A percentile compares a stretch with the other conserved stretches of the same genome.
Evolutionary conservation across 306 rosid species (phyloP).

Genomic region (Glycyrrhiza uralensis): DNA sequence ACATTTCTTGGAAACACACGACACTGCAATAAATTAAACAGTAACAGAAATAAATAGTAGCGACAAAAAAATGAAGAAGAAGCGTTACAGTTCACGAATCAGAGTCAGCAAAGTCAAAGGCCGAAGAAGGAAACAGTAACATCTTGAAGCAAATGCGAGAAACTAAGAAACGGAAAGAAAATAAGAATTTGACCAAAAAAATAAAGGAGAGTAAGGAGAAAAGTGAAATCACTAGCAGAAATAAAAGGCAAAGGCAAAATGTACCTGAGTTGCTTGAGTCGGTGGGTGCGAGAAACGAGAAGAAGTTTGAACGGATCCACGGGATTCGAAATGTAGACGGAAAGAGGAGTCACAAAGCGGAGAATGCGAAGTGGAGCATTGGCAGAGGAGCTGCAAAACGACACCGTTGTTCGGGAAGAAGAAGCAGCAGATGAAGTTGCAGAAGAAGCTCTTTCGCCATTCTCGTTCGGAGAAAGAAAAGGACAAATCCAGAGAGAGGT

Average conservation of each 20-base stretch:
- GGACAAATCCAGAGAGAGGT: slow-evolving; percentile 41
- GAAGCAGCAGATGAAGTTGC: slow-evolving; percentile 68
- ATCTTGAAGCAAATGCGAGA: slow-evolving; percentile 10
- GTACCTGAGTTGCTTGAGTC: slow-evolving; percentile 34
- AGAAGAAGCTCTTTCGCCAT: slow-evolving; percentile 71
- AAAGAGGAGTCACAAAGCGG: slow-evolving; percentile 24
- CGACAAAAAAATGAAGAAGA: too few relatives aligned
- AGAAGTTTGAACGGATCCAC: slow-evolving; percentile 46
- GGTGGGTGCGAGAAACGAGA: not conserved
- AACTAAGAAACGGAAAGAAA: not conserved
- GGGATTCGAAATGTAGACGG: slow-evolving; percentile 43
- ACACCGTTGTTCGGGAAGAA: slow-evolving; percentile 49
- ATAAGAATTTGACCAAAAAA: not conserved
- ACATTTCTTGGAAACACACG: slow-evolving; percentile 27
- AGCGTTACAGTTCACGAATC: not conserved
- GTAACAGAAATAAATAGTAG: not conserved
- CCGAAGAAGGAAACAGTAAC: not conserved
- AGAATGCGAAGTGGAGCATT: slow-evolving; percentile 27
- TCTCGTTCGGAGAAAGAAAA: slow-evolving; percentile 36
- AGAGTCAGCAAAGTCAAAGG: not conserved
- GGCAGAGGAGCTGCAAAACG: slow-evolving; percentile 43
- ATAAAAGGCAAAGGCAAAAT: not conserved
- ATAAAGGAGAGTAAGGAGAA: not conserved
- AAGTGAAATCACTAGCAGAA: slow-evolving; percentile 19
- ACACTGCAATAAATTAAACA: slow-evolving; percentile 15